phyloP scores from a whole-genome alignment of 2,329 filamentous ascomycete species.

The Ophiostoma australiae region DNA sequence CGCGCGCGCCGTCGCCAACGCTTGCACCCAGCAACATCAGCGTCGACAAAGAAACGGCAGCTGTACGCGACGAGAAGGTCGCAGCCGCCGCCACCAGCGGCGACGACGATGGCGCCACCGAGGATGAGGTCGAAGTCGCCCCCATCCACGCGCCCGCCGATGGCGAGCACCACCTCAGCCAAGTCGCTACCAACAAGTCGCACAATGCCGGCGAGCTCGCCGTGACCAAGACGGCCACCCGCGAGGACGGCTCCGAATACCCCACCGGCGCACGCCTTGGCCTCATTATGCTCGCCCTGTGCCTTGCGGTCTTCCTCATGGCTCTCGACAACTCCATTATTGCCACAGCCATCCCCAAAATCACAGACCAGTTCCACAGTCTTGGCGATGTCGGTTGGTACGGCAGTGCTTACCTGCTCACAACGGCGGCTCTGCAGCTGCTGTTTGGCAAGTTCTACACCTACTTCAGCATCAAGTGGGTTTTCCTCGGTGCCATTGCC shows the following conservation, averaged over 20 bases:
- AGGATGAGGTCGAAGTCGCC: slow-evolving; percentile 15
- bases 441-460: slow-evolving; percentile 37
- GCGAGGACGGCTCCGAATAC: slow-evolving; percentile 34
- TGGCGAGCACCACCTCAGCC: slow-evolving; percentile 10
- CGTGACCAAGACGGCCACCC: slow-evolving; percentile 29
- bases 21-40: slow-evolving; percentile 21
- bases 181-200: slow-evolving; percentile 21
- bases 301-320: slow-evolving; percentile 43
- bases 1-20: slow-evolving; percentile 21
- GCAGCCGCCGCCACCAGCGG: not conserved
- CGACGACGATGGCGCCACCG: slow-evolving; percentile 8
- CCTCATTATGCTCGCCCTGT: slow-evolving; percentile 42
- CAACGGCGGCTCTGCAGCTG: slow-evolving; percentile 35
- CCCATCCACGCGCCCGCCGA: slow-evolving; percentile 17
- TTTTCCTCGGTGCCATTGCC: slow-evolving; percentile 34
- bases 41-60: slow-evolving; percentile 16
- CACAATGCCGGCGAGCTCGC: slow-evolving; percentile 19
- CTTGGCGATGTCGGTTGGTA: slow-evolving; percentile 44
- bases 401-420: slow-evolving; percentile 38
- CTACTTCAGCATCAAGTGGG: slow-evolving; percentile 36
- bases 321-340: slow-evolving; percentile 38
- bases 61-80: not conserved
- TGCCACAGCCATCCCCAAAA: slow-evolving; percentile 36
- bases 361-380: slow-evolving; percentile 36
- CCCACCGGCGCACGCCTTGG: slow-evolving; percentile 36